Base-by-base conservation (phyloP, 371 early-diverging fungal species). In the Blakeslea trispora region DNA sequence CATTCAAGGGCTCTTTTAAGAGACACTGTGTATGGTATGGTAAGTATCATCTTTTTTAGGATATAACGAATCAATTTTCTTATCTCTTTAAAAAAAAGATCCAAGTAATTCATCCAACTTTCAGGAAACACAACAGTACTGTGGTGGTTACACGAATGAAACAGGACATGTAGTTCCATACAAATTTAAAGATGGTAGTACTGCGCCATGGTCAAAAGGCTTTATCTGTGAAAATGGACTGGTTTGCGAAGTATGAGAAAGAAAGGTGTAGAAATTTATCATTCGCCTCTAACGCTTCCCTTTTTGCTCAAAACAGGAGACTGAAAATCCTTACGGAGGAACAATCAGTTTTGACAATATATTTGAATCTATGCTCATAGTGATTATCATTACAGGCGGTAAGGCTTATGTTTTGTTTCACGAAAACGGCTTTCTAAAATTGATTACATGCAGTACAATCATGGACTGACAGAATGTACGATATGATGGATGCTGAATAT, bases 381-480 rank as follows among this genome's bases (percentile, higher is more conserved):
- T 83, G 1, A 77, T 83, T 47, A 75, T 84, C 24, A 69, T 76
- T 54, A 65, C 78, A 10, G 74, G 77, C 6, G 74, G 79, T 74
- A 75, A 68, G 63, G 19, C 28, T 5, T 28, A 7, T 28, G 28
- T 28, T 9, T 2, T 41, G 4, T 14, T 9, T 4, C 35, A 23
- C 28, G n/a, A 1, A 8, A n/a, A 31, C 28, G 15, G 14, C 10
- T 31, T 18, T 28, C 42, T 40, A 23, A 34, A 18, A 53, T 5
- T 13, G 19, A 7, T 23, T 50, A n/a, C 9, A 3, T 47, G 18
- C 59, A 83, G 85, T 74, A 42, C 86, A 87, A 64, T 83, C 84
- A 24, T 89, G 87, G 87, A 83, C 88, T 2, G 87, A 85, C 59
- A 54, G 82, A 55, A 86, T 88, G 86, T 89, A 88, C 63, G 69